phyloP scores from a whole-genome alignment of 2,329 filamentous ascomycete species.

The Corynespora cassiicola region DNA sequence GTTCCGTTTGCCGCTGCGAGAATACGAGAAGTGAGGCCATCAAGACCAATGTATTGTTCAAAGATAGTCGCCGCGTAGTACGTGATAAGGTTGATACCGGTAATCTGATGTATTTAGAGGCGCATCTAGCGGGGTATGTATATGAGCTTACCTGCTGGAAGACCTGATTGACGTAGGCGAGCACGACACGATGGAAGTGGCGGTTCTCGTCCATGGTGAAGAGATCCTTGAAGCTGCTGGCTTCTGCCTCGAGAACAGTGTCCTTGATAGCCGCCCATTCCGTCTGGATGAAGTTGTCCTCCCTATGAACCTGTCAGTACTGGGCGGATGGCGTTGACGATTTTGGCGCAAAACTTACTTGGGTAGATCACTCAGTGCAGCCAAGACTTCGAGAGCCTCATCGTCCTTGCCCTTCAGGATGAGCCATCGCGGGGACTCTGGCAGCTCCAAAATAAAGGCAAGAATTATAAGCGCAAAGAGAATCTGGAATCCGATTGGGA shows the following conservation, averaged over 20 bases:
- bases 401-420: slow-evolving; percentile 57
- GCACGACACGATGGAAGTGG: slow-evolving; percentile 61
- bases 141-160: slow-evolving; percentile 62
- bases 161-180: slow-evolving; percentile 65
- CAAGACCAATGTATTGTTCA: slow-evolving; percentile 9
- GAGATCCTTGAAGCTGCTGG: slow-evolving; percentile 58
- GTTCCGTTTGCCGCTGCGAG: slow-evolving; percentile 64
- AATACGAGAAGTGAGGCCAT: slow-evolving; percentile 47
- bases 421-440: slow-evolving; percentile 53
- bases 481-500: slow-evolving; percentile 75
- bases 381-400: slow-evolving; percentile 24
- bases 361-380: slow-evolving; percentile 8
- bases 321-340: background rate
- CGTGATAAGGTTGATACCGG: slow-evolving; percentile 21
- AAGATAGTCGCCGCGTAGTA: slow-evolving; percentile 15
- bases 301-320: no score
- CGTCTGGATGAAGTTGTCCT: slow-evolving; percentile 14
- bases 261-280: slow-evolving; percentile 23
- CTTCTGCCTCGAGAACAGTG: slow-evolving; percentile 16
- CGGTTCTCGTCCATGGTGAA: slow-evolving; percentile 64
- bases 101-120: no score
- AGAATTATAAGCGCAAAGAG: slow-evolving; percentile 62
- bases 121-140: no score
- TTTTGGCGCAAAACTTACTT: background rate
- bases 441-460: slow-evolving; percentile 51